Evolutionary conservation across 2,329 filamentous ascomycete species (phyloP).

Genomic region (Aureobasidium namibiae): DNA sequence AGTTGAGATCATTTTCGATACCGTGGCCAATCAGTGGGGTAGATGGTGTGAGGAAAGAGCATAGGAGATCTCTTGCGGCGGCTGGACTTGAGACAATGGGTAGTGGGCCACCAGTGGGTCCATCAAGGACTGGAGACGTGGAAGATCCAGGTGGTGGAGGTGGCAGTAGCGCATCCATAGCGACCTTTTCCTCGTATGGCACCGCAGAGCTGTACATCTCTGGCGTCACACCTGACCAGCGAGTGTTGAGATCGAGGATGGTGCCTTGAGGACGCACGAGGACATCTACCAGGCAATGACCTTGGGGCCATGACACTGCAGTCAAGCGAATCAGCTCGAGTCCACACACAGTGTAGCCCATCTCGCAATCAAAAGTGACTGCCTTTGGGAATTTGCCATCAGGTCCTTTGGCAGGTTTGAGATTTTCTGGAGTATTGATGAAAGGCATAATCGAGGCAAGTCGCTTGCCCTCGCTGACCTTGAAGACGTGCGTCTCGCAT

Average conservation of each 20-base stretch:
- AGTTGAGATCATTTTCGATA: constrained; percentile 90
- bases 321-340: constrained; percentile 87
- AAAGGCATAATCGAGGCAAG: constrained; percentile 76
- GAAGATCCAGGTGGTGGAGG: constrained; percentile 9
- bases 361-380: constrained; percentile 91
- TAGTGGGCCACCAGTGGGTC: constrained; percentile 32
- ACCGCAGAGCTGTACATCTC: constrained; percentile 66
- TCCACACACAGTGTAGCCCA: constrained; percentile 87
- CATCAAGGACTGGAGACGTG: constrained; percentile 11
- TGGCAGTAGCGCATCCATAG: constrained; percentile 15
- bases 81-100: constrained; percentile 69
- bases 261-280: constrained; percentile 78
- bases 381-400: constrained; percentile 39
- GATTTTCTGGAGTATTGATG: constrained; percentile 63
- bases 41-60: constrained; percentile 62
- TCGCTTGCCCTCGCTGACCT: constrained; percentile 65
- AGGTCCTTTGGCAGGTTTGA: constrained; percentile 33
- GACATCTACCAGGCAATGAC: constrained; percentile 68
- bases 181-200: constrained; percentile 35
- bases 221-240: constrained; percentile 78
- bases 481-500: constrained; percentile 74
- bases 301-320: constrained; percentile 76
- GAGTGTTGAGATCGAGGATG: constrained; percentile 82
- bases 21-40: constrained; percentile 89
- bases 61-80: constrained; percentile 67